Conservation (phyloP, 2,329 filamentous ascomycete genomes). For the Exophiala dermatitidis region DNA sequence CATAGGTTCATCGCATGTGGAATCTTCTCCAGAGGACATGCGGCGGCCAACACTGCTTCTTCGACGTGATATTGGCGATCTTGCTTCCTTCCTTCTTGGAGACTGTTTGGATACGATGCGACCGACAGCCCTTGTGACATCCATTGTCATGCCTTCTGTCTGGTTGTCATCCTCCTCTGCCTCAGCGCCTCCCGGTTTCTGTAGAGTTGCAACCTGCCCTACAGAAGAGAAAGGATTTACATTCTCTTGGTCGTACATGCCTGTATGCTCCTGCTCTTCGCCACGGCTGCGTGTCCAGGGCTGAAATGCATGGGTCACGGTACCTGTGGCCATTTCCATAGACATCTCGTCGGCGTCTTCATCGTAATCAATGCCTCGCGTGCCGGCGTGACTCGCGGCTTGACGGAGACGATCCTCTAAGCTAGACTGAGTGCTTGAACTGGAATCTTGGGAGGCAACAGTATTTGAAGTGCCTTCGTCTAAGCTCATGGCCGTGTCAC, state of each 20-base stretch:
- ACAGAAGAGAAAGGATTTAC: slow-evolving; percentile 35
- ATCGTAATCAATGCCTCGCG: slow-evolving; percentile 57
- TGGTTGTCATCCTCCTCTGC: slow-evolving; percentile 42
- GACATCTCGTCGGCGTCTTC: slow-evolving; percentile 63
- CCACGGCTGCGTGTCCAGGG: slow-evolving; percentile 37
- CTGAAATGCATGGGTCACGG: slow-evolving; percentile 44
- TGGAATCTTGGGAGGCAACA: slow-evolving; percentile 54
- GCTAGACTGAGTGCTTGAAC: slow-evolving; percentile 57
- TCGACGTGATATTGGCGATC: slow-evolving; percentile 30
- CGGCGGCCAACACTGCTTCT: slow-evolving; percentile 33
- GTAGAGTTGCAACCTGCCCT: slow-evolving; percentile 26
- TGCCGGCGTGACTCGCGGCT: slow-evolving; percentile 68
- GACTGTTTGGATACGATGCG: slow-evolving; percentile 54
- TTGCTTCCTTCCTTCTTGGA: slow-evolving; percentile 27
- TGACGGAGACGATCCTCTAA: slow-evolving; percentile 71
- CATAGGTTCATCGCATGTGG: slow-evolving; percentile 45
- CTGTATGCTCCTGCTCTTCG: slow-evolving; percentile 29
- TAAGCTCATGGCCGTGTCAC: slow-evolving; percentile 74
- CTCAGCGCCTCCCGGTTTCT: slow-evolving; percentile 22
- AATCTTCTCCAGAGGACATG: slow-evolving; percentile 34
- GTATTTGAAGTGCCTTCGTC: slow-evolving; percentile 69
- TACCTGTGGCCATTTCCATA: slow-evolving; percentile 67
- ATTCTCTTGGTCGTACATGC: slow-evolving; percentile 42
- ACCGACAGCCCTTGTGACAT: slow-evolving; percentile 77
- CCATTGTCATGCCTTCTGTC: slow-evolving; percentile 79